phyloP scores from a whole-genome alignment of 2,329 filamentous ascomycete genomes.

The Bipolaris bicolor region DNA sequence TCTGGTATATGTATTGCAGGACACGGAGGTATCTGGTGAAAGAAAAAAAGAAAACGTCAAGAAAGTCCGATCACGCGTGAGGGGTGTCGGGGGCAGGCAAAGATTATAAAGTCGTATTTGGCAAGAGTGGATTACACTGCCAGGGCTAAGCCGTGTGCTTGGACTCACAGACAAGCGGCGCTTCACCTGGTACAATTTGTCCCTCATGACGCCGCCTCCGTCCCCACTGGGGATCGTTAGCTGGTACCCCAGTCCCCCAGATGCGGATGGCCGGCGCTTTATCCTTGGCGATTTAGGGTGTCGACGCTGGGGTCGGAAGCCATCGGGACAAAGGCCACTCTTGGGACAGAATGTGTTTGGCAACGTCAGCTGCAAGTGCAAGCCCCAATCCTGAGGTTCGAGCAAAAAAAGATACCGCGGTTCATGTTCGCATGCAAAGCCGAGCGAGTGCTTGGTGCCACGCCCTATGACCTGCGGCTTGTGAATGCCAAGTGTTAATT shows the following conservation, averaged over 20 bases:
- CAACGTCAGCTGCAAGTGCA: slow-evolving; percentile 37
- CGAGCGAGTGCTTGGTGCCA: slow-evolving; percentile 16
- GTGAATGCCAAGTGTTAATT: slow-evolving; percentile 10
- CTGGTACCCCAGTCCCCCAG: slow-evolving; percentile 47
- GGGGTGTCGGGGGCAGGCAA: slow-evolving; percentile 32
- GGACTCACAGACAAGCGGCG: slow-evolving; percentile 37
- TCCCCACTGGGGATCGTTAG: slow-evolving; percentile 45
- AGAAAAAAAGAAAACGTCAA: slow-evolving; percentile 18
- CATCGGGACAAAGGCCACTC: slow-evolving; percentile 38
- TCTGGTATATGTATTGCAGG: slow-evolving; percentile 19
- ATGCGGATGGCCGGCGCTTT: slow-evolving; percentile 43
- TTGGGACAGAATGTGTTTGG: slow-evolving; percentile 19
- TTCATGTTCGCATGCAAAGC: slow-evolving; percentile 14
- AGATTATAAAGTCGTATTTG: slow-evolving; percentile 44
- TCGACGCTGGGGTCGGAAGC: slow-evolving; percentile 41
- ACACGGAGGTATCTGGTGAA: slow-evolving; percentile 16
- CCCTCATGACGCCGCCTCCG: slow-evolving; percentile 44
- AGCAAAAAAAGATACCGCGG: slow-evolving; percentile 29
- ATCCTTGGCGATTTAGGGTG: slow-evolving; percentile 32
- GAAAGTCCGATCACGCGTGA: slow-evolving; percentile 27
- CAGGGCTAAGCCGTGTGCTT: slow-evolving; percentile 36
- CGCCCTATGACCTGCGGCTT: not conserved
- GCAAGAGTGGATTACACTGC: slow-evolving; percentile 41
- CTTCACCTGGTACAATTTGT: slow-evolving; percentile 41
- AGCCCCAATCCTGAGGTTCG: slow-evolving; percentile 11